Base-by-base conservation (phyloP, 2,329 filamentous ascomycete genomes). In the Chaetomiaceae sp. region DNA sequence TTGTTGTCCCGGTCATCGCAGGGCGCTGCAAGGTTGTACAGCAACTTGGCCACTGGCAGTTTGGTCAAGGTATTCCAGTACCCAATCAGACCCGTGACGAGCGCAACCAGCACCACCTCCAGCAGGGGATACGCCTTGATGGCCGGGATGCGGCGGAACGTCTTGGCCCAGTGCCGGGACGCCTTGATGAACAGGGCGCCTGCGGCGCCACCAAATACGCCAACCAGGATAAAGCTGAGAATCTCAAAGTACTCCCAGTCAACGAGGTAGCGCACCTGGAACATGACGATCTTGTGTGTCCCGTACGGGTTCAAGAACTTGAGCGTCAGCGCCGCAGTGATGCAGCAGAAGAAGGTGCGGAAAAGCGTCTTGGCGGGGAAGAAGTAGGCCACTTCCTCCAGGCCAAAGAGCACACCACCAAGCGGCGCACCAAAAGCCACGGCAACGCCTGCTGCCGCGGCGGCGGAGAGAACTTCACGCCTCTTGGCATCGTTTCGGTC, bases 351-450 rank as follows among this genome's bases (percentile, higher is more conserved):
- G 70, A 99, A 99, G 0, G 94, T 97, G 48, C 94, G 79, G 74
- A 99, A 99, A 8, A 99, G 79, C 0, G 92, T 97, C 73, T 99
- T 97, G 5, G 92, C 90, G 0, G 94, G 92, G 68, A 97, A 97
- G 70, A 97, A 97, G 70, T 97, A 97, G 61, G 89, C 84, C 57
- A 97, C 91, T 77, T 97, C 94, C 70, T 99, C 94, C 27, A 97
- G 71, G 30, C 90, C 90, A 69, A 97, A 97, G 2, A 97, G 77
- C 1, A 96, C 90, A 48, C 92, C 92, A 8, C 90, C 90, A 0
- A 84, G 66, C 37, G 92, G 92, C 1, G 92, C 90, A 33, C 92
- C 92, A 67, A 97, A 97, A 11, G 92, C 92, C 29, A 97, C 92
- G 10, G 91, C 89, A 5, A 97, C 90, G 67, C 92, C 92, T 49